Evolutionary conservation across 164 flowering plant genomes (phyloP), one percentile per base, ranked within the genome.

Genomic region (Aristolochia contorta): DNA sequence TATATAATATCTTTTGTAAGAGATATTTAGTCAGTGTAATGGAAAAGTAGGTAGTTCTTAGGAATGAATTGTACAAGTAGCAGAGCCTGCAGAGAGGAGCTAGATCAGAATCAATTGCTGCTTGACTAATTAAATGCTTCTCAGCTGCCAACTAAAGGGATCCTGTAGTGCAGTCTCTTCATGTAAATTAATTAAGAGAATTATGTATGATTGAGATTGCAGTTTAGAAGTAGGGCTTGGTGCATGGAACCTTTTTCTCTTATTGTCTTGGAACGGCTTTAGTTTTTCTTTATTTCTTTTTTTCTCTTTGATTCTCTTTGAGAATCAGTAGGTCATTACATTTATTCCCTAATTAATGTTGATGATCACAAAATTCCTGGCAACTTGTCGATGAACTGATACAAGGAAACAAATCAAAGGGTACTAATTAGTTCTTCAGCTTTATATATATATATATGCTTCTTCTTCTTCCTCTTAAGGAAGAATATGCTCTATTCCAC

Each of bases 81-180:
- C n/a, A n/a, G n/a, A n/a, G n/a, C n/a, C n/a, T n/a, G n/a, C n/a
- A n/a, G n/a, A n/a, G n/a, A n/a, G n/a, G n/a, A n/a, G n/a, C n/a
- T n/a, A n/a, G n/a, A n/a, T n/a, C n/a, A n/a, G n/a, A n/a, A n/a
- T n/a, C n/a, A n/a, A n/a, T n/a, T n/a, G n/a, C n/a, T n/a, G n/a
- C n/a, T n/a, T n/a, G n/a, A n/a, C n/a, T n/a, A n/a, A n/a, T n/a
- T n/a, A n/a, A n/a, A n/a, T n/a, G n/a, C n/a, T n/a, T n/a, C n/a
- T n/a, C n/a, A n/a, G 37, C 0, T 16, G 65, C 51, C 65, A 62
- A 54, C 57, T 37, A 53, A 41, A 41, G 33, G 58, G 33, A 53
- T 43, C 37, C 3, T 54, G 58, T 54, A 51, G 12, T 3, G 30
- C 43, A n/a, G 57, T 54, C 65, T 53, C 65, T 53, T 62, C 65